A percentile compares a stretch with the other conserved stretches of the same genome.
These are phyloP conservation scores for Colletotrichum paranaense DNA, from an alignment of 2,329 filamentous ascomycete species.

Conservation along the genomic window DNA sequence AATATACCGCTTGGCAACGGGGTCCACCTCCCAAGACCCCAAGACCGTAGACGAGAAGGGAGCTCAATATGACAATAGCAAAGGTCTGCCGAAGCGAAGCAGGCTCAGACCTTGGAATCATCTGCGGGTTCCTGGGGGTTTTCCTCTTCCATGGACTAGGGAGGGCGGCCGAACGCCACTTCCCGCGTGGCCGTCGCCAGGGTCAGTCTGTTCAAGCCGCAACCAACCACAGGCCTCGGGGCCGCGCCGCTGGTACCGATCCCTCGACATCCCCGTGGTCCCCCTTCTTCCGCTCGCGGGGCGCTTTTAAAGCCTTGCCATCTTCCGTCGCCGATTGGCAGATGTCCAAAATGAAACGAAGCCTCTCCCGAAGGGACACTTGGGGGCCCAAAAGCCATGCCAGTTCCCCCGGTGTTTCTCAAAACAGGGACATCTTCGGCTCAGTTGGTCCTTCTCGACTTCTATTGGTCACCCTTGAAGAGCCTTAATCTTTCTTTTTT, in stretches of 20 bases:
- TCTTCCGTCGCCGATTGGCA: constrained; percentile 6
- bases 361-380: neutral
- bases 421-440: neutral
- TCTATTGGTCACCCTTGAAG: neutral
- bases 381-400: neutral
- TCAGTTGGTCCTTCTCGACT: neutral
- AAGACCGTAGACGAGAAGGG: neutral
- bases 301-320: neutral
- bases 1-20: constrained; percentile 5
- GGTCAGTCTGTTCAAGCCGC: neutral
- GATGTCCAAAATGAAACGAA: constrained; percentile 15
- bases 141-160: neutral
- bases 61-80: neutral
- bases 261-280: neutral
- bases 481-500: constrained; percentile 5
- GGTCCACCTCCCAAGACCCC: neutral
- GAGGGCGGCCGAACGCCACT: constrained; percentile 3
- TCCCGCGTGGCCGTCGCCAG: constrained; percentile 24
- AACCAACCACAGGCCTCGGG: constrained; percentile 24
- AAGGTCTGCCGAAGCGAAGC: neutral
- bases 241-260: constrained; percentile 21
- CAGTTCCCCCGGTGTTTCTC: neutral
- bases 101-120: neutral
- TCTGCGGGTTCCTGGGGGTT: neutral
- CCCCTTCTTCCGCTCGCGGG: neutral